Evolutionary conservation across 2,329 filamentous ascomycete species (phyloP), one percentile per base, ranked within the genome.

Genomic region (Atkinsonella hypoxylon): DNA sequence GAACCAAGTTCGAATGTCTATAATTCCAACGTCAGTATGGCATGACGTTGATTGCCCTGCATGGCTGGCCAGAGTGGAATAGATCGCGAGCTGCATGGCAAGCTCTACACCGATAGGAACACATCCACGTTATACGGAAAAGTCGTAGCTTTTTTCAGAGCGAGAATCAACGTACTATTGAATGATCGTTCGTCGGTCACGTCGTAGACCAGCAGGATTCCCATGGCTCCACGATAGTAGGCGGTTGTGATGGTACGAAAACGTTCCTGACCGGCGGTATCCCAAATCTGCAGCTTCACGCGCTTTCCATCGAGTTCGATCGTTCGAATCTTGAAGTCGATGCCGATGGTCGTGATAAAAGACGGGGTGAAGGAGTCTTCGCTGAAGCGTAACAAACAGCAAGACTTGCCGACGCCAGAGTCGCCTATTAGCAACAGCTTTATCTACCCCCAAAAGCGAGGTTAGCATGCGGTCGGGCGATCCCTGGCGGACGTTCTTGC

Each of bases 231-330:
- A 65, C 93, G 81, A 72, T 98, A 98, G 75, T 98, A 98, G 59
- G 93, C 91, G 45, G 93, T 97, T 49, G 93, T 98, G 73, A 98
- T 98, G 57, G 93, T 98, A 59, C 93, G 82, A 80, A 98, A 98
- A 55, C 93, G 86, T 74, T 98, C 93, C 71, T 98, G 93, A 50
- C 93, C 93, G 49, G 93, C 93, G 26, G 93, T 98, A 67, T 98
- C 93, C 93, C 93, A 98, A 72, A 98, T 98, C 76, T 98, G 93
- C 67, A 98, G 75, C 79, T 98, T 98, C 63, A 98, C 93, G 56
- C 91, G 82, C 81, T 98, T 98, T 67, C 91, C 91, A 72, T 98
- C 93, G 60, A 98, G 78, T 74, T 98, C 93, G 73, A 98, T 98
- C 58, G 93, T 98, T 59, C 93, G 82, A 68, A 98, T 98, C 80